Evolutionary conservation across 2,329 filamentous ascomycete genomes (phyloP).

Genomic region (Diplodia intermedia): DNA sequence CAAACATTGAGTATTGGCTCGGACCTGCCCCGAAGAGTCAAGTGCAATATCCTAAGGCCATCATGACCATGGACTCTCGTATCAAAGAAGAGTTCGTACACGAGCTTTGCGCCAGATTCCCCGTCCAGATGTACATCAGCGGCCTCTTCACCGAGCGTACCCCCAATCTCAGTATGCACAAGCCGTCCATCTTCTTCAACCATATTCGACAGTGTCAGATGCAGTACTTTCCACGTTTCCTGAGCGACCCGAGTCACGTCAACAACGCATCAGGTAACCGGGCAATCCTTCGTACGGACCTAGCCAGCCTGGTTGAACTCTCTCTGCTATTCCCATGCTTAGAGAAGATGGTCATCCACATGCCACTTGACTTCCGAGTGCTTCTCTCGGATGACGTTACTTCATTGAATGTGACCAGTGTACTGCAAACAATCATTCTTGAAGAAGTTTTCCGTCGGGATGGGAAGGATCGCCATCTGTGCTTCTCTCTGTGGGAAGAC

Average conservation of each 20-base stretch:
- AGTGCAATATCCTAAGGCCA: background rate
- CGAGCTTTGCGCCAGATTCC: slow-evolving; percentile 5
- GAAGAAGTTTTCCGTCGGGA: background rate
- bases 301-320: background rate
- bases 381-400: background rate
- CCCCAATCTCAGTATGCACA: background rate
- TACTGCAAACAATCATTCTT: background rate
- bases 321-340: background rate
- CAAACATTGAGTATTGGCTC: background rate
- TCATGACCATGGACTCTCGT: background rate
- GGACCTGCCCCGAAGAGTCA: background rate
- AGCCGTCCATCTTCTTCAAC: slow-evolving; percentile 1
- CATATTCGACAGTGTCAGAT: background rate
- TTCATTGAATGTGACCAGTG: background rate
- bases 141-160: background rate
- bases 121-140: background rate
- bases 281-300: background rate
- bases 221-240: background rate
- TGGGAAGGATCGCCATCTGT: background rate
- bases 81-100: slow-evolving; percentile 2
- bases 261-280: background rate
- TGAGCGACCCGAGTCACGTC: background rate
- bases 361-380: background rate
- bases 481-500: background rate
- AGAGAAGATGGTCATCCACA: background rate